These are phyloP conservation scores for Anthracocystis walkeri DNA, from an alignment of 1,284 basidiomycete genomes.

Conservation along the genomic window DNA sequence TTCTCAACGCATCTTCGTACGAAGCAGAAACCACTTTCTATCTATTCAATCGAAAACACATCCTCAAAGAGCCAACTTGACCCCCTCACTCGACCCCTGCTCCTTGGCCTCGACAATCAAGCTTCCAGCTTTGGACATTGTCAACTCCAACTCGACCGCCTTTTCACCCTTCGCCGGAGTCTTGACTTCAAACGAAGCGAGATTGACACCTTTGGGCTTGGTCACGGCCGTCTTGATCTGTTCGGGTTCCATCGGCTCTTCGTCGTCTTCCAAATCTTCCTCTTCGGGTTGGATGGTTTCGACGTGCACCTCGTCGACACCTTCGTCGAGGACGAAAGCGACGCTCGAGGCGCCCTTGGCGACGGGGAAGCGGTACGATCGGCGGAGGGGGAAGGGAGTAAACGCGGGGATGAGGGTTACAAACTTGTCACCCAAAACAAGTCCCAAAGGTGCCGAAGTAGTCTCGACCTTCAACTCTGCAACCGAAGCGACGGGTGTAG, in stretches of 20 bases:
- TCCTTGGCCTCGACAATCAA: constrained; percentile 37
- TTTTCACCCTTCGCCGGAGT: constrained; percentile 36
- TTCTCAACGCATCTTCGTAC: not conserved
- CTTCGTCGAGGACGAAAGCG: constrained; percentile 89
- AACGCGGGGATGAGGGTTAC: constrained; percentile 67
- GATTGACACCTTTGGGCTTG: constrained; percentile 39
- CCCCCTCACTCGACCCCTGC: constrained; percentile 22
- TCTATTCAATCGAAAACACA: not conserved
- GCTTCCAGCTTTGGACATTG: constrained; percentile 29
- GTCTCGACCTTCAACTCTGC: constrained; percentile 47
- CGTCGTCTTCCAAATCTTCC: constrained; percentile 71
- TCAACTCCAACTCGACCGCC: constrained; percentile 43
- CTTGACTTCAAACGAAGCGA: constrained; percentile 51
- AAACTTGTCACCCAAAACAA: constrained; percentile 77
- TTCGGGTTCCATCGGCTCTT: constrained; percentile 66
- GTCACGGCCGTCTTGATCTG: constrained; percentile 58
- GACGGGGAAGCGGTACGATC: constrained; percentile 75
- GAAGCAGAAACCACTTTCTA: not conserved
- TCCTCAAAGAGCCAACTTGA: constrained; percentile 27
- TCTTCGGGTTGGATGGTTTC: constrained; percentile 71
- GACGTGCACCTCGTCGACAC: constrained; percentile 81
- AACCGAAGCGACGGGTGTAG: constrained; percentile 70
- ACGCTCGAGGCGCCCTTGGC: constrained; percentile 39
- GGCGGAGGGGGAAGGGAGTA: constrained; percentile 79
- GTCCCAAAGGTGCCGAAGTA: constrained; percentile 76